These are phyloP conservation scores for Apiotrichum montevideense DNA, from an alignment of 1,284 basidiomycete species.

Conservation along the genomic window DNA sequence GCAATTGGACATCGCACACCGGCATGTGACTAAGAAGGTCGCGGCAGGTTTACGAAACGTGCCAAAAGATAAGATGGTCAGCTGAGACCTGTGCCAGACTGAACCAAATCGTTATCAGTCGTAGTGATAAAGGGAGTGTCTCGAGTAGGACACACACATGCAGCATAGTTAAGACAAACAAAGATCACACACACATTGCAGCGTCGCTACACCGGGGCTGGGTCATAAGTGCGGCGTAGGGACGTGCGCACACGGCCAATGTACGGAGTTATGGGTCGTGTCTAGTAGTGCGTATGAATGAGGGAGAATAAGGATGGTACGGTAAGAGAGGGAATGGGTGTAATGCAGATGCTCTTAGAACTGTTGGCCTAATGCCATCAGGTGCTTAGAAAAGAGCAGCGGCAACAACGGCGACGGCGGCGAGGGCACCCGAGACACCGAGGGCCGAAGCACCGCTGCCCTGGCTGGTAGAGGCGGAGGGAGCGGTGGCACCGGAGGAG, in stretches of 20 bases:
- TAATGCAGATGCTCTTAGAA: no score
- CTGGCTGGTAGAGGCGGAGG: constrained; percentile 1
- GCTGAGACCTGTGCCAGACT: no score
- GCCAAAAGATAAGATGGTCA: no score
- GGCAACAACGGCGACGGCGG: constrained; percentile 26
- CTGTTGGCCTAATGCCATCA: no score
- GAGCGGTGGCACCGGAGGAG: constrained; percentile 5
- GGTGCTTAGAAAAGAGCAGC: constrained; percentile 23
- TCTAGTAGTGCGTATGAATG: constrained; percentile 5
- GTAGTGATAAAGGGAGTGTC: no score
- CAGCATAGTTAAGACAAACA: no score
- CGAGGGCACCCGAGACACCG: constrained; percentile 15
- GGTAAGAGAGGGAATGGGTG: not conserved
- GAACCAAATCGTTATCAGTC: no score
- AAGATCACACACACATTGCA: not conserved
- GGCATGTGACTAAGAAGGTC: no score
- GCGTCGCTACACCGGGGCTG: not conserved
- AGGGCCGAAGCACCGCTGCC: constrained; percentile 9
- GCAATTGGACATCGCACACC: no score
- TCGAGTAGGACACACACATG: no score
- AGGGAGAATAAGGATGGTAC: constrained; percentile 3
- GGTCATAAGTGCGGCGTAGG: constrained; percentile 2
- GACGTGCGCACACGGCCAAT: constrained; percentile 5
- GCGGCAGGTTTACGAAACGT: no score
- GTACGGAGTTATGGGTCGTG: constrained; percentile 5